These are phyloP conservation scores for Sclerotinia borealis DNA, from an alignment of 2,329 filamentous ascomycete species.

Conservation along the genomic window DNA sequence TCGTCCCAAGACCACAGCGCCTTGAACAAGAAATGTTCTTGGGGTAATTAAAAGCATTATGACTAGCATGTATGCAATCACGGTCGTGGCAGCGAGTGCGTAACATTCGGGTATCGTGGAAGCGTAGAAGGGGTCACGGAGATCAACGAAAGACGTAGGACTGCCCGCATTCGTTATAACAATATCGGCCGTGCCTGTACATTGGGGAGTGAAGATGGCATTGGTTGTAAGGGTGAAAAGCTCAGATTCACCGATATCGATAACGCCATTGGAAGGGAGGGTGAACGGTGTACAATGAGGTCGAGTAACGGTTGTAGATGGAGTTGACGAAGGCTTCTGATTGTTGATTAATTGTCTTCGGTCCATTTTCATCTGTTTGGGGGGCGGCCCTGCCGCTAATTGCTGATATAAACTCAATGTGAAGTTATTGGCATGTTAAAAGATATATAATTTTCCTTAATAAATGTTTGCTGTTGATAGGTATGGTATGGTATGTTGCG, in stretches of 20 bases:
- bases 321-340: conserved; percentile 15
- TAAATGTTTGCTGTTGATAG: neutral
- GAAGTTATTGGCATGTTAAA: conserved; percentile 10
- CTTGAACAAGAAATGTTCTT: conserved; percentile 85
- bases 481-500: neutral
- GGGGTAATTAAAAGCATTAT: conserved; percentile 87
- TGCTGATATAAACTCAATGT: conserved; percentile 10
- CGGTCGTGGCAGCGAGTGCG: conserved; percentile 81
- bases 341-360: conserved; percentile 29
- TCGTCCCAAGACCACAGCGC: conserved; percentile 72
- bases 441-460: neutral
- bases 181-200: conserved; percentile 36
- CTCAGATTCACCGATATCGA: conserved; percentile 34
- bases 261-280: conserved; percentile 51
- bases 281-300: conserved; percentile 57
- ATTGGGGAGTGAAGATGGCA: conserved; percentile 44
- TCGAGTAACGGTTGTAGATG: conserved; percentile 32
- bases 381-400: conserved; percentile 27
- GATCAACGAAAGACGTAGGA: conserved; percentile 39
- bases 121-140: conserved; percentile 84
- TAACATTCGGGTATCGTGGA: conserved; percentile 92
- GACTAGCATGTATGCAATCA: conserved; percentile 82
- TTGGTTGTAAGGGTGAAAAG: conserved; percentile 40
- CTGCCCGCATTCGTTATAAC: conserved; percentile 22
- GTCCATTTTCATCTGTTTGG: conserved; percentile 23